Percentiles rank a stretch among this genome's conserved stretches.
These are phyloP conservation scores for Ceratobasidium sp. DNA, from an alignment of 1,284 basidiomycete genomes.

Conservation along the genomic window DNA sequence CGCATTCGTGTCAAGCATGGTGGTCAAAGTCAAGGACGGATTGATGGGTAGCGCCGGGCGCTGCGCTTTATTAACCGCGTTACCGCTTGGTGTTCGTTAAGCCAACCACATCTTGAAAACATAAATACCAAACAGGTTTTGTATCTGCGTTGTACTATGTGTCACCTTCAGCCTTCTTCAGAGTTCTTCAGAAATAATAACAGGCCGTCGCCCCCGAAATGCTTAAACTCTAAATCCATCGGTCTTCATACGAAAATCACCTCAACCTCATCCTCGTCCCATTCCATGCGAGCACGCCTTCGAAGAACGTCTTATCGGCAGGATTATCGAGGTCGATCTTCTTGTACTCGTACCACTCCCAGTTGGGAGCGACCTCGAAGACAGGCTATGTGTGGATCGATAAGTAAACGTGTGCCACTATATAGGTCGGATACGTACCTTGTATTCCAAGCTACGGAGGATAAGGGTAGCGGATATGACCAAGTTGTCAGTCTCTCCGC, in stretches of 20 bases:
- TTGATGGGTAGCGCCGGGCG: not conserved
- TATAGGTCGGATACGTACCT: no score
- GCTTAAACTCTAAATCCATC: not conserved
- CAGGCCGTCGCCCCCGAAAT: no score
- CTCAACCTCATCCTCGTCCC: not conserved
- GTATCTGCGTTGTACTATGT: constrained; percentile 62
- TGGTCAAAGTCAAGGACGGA: no score
- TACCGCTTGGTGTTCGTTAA: no score
- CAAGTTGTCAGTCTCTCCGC: constrained; percentile 84
- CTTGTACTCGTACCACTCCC: constrained; percentile 76
- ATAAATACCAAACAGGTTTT: no score
- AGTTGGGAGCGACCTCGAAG: constrained; percentile 90
- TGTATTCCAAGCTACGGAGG: constrained; percentile 67
- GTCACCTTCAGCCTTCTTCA: no score
- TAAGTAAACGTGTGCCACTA: constrained; percentile 51
- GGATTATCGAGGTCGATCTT: constrained; percentile 74
- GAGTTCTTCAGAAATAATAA: no score
- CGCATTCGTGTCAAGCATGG: no score
- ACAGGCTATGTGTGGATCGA: constrained; percentile 66
- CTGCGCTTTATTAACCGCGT: no score
- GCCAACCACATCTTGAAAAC: no score
- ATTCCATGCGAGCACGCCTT: constrained; percentile 87
- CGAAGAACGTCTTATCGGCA: constrained; percentile 89
- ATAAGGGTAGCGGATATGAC: constrained; percentile 85
- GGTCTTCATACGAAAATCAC: not conserved